These are phyloP conservation scores for Macrolepiota fuliginosa DNA, from an alignment of 768 basidiomycete species.

Conservation along the genomic window DNA sequence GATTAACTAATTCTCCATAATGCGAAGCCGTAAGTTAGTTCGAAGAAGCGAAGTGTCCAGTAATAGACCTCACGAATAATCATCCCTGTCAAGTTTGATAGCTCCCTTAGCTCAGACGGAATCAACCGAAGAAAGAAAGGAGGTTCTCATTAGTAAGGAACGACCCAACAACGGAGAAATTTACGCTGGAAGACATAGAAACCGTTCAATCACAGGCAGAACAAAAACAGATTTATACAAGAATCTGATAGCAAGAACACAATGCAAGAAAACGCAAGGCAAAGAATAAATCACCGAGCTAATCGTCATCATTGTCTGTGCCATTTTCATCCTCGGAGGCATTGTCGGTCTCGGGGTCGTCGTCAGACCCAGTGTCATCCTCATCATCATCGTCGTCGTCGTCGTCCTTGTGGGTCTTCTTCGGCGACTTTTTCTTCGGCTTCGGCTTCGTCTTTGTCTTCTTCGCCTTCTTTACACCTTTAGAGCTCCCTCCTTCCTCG, in stretches of 20 bases:
- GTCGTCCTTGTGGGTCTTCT: background rate
- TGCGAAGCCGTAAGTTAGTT: background rate
- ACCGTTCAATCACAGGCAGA: too few species aligned
- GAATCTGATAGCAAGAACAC: too few species aligned
- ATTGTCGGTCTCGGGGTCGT: background rate
- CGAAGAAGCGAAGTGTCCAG: background rate
- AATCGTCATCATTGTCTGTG: background rate
- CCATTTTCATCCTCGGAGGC: background rate
- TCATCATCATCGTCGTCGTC: background rate
- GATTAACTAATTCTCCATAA: background rate
- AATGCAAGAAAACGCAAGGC: too few species aligned
- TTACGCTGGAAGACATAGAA: too few species aligned
- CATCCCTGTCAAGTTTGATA: background rate
- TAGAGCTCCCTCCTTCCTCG: too few species aligned
- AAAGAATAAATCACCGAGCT: background rate
- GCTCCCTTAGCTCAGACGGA: background rate
- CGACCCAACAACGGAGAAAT: too few species aligned
- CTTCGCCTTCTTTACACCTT: too few species aligned
- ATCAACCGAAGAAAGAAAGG: background rate
- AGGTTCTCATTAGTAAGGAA: too few species aligned
- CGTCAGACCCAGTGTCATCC: background rate
- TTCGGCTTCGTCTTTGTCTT: too few species aligned
- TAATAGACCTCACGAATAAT: background rate
- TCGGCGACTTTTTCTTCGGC: background rate
- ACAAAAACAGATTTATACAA: too few species aligned